Evolutionary conservation across 345 rosid species (phyloP).

Genomic region (Melaleuca alternifolia): DNA sequence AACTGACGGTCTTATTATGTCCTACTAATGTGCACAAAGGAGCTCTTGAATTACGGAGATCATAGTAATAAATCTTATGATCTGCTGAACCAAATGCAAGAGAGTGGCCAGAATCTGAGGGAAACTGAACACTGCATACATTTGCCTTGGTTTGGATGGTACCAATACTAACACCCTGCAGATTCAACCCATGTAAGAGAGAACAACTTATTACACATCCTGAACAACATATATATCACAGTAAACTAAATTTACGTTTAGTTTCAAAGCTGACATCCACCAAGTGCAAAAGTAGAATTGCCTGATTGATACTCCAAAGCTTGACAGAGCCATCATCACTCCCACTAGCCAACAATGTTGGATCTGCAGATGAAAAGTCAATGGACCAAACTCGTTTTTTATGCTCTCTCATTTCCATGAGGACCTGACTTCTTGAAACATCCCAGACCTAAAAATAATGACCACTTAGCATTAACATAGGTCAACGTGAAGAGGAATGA

Average conservation of each 20-base stretch:
- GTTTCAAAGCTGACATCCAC: constrained; percentile 86
- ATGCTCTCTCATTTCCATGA: constrained; percentile 79
- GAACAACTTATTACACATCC: constrained; percentile 34
- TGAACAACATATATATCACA: constrained; percentile 4
- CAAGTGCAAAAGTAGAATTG: constrained; percentile 78
- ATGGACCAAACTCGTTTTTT: constrained; percentile 94
- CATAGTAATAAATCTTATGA: constrained; percentile 82
- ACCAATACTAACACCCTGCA: constrained; percentile 82
- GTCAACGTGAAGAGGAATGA: constrained; percentile 1
- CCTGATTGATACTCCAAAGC: constrained; percentile 99
- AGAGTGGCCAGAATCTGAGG: constrained; percentile 60
- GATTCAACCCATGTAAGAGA: constrained; percentile 26
- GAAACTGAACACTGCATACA: constrained; percentile 91
- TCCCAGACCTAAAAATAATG: constrained; percentile 63
- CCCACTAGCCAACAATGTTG: constrained; percentile 92
- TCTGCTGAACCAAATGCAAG: constrained; percentile 98
- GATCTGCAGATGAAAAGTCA: constrained; percentile 80
- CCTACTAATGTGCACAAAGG: constrained; percentile 83
- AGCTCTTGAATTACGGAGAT: constrained; percentile 68
- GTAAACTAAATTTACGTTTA: constrained; percentile 51
- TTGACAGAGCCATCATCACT: constrained; percentile 92
- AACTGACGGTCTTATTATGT: constrained; percentile 85
- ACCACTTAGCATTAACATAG: not conserved
- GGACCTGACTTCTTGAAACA: constrained; percentile 76
- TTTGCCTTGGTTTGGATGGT: constrained; percentile 91